Base-by-base conservation (phyloP, 352 stramenopile species). In the Aphanomyces euteiches region DNA sequence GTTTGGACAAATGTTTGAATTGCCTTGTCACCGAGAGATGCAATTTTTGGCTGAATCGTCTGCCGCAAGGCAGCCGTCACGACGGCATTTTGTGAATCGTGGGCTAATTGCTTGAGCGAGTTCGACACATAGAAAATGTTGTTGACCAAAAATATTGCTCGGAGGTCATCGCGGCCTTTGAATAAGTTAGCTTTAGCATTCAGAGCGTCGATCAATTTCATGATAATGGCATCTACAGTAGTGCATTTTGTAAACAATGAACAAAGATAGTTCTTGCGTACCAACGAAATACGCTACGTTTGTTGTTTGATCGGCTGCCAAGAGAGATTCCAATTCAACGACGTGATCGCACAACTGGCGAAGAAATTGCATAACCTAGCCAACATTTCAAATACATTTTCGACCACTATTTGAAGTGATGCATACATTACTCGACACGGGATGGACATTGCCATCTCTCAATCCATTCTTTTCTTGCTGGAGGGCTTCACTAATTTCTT, bases 121-220 rank as follows among this genome's bases (percentile, higher is more conserved):
- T 89, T 92, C 8, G 85, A 75, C 13, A 98, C 78, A 72, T 96
- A 98, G 48, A 90, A 90, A 15, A 88, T 93, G 73, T 98, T 98
- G 79, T 98, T 98, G 47, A 93, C 87, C 36, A 98, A 83, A 72
- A 98, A 98, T n/a, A 98, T 75, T 17, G 83, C 78, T 53, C 87
- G 89, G 19, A 92, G 71, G 17, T 87, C 80, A 19, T 73, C 70
- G 68, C 83, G 80, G 28, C 54, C 79, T 73, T 89, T 90, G 38
- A 82, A 72, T 48, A 84, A 78, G 0, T 79, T 69, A 8, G 72
- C 81, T 56, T 89, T 91, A 10, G 73, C 53, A 54, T 81, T 77
- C 8, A 94, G 73, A 37, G 77, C 72, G 39, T 89, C 81, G 5
- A 90, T 75, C 3, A 94, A 73, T 63, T 94, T 85, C 71, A 83